phyloP scores from a whole-genome alignment of 495 filamentous ascomycete genomes.

The Penicillium robsamsonii region DNA sequence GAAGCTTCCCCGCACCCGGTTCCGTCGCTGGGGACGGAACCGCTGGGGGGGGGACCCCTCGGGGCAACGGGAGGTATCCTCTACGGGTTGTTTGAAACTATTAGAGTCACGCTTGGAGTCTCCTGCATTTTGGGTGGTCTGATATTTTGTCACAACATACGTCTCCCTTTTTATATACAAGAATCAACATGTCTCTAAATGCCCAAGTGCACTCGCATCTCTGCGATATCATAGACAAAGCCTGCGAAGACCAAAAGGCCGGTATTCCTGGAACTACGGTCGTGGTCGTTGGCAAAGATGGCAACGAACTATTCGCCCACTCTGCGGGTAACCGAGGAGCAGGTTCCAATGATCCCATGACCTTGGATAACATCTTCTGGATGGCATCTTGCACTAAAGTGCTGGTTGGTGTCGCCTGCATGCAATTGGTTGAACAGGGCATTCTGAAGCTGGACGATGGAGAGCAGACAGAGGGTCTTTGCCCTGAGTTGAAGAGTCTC shows the following conservation, averaged over 20 bases:
- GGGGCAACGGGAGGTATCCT: too few relatives aligned
- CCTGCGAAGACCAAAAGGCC: slow-evolving; percentile 1
- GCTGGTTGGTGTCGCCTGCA: slow-evolving; percentile 52
- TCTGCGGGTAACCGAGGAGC: slow-evolving; percentile 39
- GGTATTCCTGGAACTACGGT: slow-evolving; percentile 6
- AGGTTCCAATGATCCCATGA: slow-evolving; percentile 43
- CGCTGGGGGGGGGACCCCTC: neutral
- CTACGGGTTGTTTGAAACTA: neutral
- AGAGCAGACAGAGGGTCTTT: slow-evolving; percentile 43
- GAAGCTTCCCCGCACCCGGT: neutral
- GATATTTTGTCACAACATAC: neutral
- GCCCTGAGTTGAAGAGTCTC: slow-evolving; percentile 50
- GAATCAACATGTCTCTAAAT: neutral
- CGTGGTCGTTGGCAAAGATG: slow-evolving; percentile 2
- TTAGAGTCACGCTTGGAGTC: neutral
- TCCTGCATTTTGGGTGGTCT: neutral
- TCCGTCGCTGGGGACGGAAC: too few relatives aligned
- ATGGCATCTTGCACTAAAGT: slow-evolving; percentile 62
- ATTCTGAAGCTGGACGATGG: slow-evolving; percentile 51
- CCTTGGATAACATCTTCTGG: slow-evolving; percentile 54
- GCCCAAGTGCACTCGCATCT: neutral
- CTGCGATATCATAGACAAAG: neutral
- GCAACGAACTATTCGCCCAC: neutral
- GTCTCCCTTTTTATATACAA: neutral
- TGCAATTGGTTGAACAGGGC: slow-evolving; percentile 62